Conservation (phyloP, 2,329 filamentous ascomycete species). For the Ceratocystis ficicola region DNA sequence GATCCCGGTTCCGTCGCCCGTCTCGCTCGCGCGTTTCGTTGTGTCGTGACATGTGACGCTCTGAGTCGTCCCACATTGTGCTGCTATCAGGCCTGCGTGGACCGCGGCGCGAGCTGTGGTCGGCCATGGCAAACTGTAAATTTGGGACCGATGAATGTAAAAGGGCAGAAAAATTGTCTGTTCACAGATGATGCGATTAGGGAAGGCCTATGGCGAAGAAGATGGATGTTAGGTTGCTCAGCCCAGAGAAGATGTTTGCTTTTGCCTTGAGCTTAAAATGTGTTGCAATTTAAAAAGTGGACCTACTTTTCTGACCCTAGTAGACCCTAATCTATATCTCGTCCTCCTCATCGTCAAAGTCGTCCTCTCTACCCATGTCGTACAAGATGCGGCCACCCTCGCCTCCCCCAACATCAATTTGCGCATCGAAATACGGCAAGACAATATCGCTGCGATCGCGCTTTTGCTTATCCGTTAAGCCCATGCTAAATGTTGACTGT, state of each 20-base stretch:
- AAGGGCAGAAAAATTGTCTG: too few relatives aligned
- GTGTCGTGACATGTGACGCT: constrained; percentile 29
- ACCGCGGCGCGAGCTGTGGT: constrained; percentile 20
- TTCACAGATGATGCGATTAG: too few relatives aligned
- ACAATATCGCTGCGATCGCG: constrained; percentile 79
- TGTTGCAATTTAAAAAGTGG: constrained; percentile 4
- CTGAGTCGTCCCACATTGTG: constrained; percentile 49
- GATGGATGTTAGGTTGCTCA: background rate
- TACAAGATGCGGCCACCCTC: constrained; percentile 91
- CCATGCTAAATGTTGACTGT: constrained; percentile 71
- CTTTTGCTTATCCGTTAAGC: constrained; percentile 81
- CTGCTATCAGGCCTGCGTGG: constrained; percentile 39
- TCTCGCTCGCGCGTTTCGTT: constrained; percentile 23
- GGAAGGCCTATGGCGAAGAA: background rate
- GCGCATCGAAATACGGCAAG: constrained; percentile 91
- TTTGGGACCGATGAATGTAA: background rate
- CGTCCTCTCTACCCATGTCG: constrained; percentile 91
- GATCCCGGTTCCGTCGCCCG: constrained; percentile 27
- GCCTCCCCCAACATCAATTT: constrained; percentile 63
- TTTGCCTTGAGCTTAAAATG: background rate
- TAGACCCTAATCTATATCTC: constrained; percentile 48
- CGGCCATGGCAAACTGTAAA: background rate
- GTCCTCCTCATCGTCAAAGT: constrained; percentile 93
- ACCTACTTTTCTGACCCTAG: background rate
- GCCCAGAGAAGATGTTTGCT: background rate